Base-by-base conservation (phyloP, 176 grass and related monocot species). In the Triticum turgidum region DNA sequence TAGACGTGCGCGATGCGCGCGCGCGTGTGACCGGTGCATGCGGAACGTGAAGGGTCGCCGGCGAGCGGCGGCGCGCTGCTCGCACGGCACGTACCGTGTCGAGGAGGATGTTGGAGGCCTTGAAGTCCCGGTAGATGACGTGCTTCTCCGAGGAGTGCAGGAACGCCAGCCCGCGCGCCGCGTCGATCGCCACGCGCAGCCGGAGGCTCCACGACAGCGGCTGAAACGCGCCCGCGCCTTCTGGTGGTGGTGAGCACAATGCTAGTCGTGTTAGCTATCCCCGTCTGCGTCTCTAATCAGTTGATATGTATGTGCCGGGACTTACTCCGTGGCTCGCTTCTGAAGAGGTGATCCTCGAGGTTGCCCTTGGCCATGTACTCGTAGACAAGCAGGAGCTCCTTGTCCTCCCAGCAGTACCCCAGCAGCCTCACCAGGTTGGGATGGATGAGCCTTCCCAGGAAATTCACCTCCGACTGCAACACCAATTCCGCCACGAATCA, bases 81-180 rank as follows among this genome's bases (percentile, higher is more conserved):
- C 25, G 27, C 1, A 75, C 51, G 22, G 20, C 2, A 76, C 68
- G 18, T 83, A 94, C 92, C 87, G 89, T 81, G 89, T 92, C 90
- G 47, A 94, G 92, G 39, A 94, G 92, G 77, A 94, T 94, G 77
- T 94, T 92, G 13, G 92, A 92, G 62, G 92, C 87, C 73, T 94
- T 94, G 84, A 94, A 94, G 84, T 94, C 92, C 5, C 92, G 10
- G 81, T 94, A 94, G 42, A 94, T 94, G 85, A 94, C 87, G 88
- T 94, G 92, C 80, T 95, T 95, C 84, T 95, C 93, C 58, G 93
- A 66, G 61, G 90, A 82, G 84, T 95, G 93, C 20, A 92, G 84
- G 81, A 95, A 95, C 7, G 88, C 85, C n/a, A 95, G 85, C 0
- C 93, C 93, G 35, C 87, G 81, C 17, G 90, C 93, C 1, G 88